Base-by-base conservation (phyloP, 345 rosid genomes). In the Microcos paniculata region DNA sequence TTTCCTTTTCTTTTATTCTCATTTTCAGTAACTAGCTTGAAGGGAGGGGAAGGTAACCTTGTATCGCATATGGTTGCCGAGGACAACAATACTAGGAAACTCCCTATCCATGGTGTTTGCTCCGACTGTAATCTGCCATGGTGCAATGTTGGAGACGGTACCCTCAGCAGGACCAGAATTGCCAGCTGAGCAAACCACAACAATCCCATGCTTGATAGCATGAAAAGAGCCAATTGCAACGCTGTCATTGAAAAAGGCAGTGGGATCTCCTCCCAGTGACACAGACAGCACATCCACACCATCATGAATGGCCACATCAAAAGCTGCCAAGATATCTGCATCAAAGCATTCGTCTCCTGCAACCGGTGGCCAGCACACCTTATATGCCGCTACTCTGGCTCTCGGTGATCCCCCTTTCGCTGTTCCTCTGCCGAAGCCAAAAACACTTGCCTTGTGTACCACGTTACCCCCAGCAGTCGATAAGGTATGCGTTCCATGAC, bases 101-200 rank as follows among this genome's bases (percentile, higher is more conserved):
- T 89, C 96, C 23, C 98, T 87, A 16, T 93, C 99, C 84, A 79
- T 91, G 16, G 98, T 89, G 74, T 96, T 96, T 4, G 99, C 98
- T 8, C 88, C 98, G 4, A 96, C 98, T 0, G 97, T 96, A 62
- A 96, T 89, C 86, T 77, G 85, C 99, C 99, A 92, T 0, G 97
- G 98, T 0, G 98, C 92, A 2, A 88, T 65, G 77, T 92, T 96
- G 11, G 90, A 12, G 26, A 87, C 96, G 14, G 94, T 87, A 21
- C 79, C 82, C 33, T 84, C 94, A 8, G 23, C 72, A 11, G 99
- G 98, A 30, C 98, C 99, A 6, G 92, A 84, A 79, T 96, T 96
- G 0, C 98, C 98, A 4, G 92, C 97, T 0, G 96, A 92, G 78
- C 87, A 85, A 35, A 91, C 82, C 11, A 94, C 97, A 1, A 82